Conservation (phyloP, 306 rosid species). For the Acacia confusa region DNA sequence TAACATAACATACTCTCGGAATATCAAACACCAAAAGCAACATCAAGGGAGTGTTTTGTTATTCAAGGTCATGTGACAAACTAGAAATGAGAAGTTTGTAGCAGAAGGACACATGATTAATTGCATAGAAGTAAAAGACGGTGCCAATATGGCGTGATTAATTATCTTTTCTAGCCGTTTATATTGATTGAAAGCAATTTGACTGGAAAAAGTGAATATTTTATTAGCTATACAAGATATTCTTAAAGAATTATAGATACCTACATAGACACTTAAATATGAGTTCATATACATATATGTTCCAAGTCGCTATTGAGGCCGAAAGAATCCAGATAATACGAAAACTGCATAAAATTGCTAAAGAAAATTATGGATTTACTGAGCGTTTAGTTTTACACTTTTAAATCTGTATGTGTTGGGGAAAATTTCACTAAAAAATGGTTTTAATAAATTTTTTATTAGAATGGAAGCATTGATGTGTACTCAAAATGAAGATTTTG, state of each 20-base stretch:
- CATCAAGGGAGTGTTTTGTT: neutral
- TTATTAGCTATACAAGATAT: neutral
- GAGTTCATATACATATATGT: neutral
- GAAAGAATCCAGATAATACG: neutral
- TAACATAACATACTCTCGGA: neutral
- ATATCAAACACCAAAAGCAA: neutral
- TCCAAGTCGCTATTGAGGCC: neutral
- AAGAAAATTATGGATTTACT: neutral
- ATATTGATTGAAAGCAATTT: neutral
- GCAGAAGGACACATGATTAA: neutral
- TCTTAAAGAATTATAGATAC: neutral
- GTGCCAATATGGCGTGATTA: neutral
- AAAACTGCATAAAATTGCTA: neutral
- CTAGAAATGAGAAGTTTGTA: neutral
- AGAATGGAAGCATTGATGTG: neutral
- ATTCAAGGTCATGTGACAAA: neutral
- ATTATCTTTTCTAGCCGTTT: neutral
- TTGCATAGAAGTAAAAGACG: neutral
- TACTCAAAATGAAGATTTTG: neutral
- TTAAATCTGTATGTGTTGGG: neutral
- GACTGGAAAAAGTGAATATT: neutral
- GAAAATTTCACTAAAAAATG: neutral
- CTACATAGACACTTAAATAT: neutral
- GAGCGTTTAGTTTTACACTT: neutral
- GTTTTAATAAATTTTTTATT: neutral